phyloP scores from a whole-genome alignment of 176 grass and related monocot species.

The Poa pratensis region DNA sequence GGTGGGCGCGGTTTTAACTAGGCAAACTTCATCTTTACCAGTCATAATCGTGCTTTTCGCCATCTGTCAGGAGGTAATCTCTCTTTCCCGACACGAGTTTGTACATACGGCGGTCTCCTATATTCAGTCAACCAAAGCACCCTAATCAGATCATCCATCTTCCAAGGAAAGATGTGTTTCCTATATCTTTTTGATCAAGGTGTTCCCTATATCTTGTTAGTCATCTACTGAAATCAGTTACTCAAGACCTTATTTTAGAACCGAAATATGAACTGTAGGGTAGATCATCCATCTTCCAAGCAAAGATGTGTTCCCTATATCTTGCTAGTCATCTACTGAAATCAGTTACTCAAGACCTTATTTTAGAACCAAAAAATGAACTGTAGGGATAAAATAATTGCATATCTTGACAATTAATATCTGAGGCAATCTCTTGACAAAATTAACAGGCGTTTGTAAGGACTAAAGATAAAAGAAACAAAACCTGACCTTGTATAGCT shows the following conservation, averaged over 20 bases:
- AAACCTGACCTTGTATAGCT: constrained; percentile 52
- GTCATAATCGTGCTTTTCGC: constrained; percentile 62
- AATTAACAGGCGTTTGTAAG: neutral
- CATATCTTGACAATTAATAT: neutral
- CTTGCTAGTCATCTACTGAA: neutral
- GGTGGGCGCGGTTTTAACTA: neutral
- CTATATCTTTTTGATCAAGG: too few relatives aligned
- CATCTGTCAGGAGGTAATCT: constrained; percentile 49
- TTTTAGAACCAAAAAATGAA: neutral
- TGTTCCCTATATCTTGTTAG: too few relatives aligned
- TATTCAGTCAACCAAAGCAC: constrained; percentile 2
- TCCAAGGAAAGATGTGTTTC: neutral
- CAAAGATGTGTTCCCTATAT: neutral
- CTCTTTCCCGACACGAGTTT: constrained; percentile 57
- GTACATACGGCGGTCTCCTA: constrained; percentile 49
- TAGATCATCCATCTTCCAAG: constrained; percentile 13
- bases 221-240: too few relatives aligned
- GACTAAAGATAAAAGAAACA: neutral
- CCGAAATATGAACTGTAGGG: too few relatives aligned
- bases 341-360: neutral
- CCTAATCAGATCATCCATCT: constrained; percentile 27
- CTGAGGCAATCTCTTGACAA: neutral
- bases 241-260: too few relatives aligned
- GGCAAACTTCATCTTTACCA: constrained; percentile 39
- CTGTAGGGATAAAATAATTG: neutral